A percentile compares a stretch with the other conserved stretches of the same genome.
Conservation (phyloP, 441 rosid genomes). For the Jatropha multifida region DNA sequence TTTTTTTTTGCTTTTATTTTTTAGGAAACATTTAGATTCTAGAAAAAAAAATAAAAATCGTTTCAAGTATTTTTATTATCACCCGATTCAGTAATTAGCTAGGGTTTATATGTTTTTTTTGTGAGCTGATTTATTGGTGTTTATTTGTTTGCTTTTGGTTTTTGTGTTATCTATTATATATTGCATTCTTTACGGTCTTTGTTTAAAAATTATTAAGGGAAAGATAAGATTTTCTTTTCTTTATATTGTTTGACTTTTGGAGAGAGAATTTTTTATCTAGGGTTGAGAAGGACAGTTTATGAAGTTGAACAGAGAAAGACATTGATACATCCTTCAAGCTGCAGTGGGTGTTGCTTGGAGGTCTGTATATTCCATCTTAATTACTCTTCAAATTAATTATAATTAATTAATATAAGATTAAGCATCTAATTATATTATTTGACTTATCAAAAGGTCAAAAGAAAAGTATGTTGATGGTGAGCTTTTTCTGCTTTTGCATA, state of each 20-base stretch:
- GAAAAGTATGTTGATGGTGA: slow-evolving; percentile 14
- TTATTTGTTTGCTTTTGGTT: too few species aligned
- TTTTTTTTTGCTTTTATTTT: not conserved
- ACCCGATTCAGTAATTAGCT: too few species aligned
- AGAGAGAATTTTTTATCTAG: slow-evolving; percentile 16
- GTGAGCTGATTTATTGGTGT: too few species aligned
- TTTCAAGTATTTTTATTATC: too few species aligned
- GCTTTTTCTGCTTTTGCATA: slow-evolving; percentile 8
- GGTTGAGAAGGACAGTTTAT: slow-evolving; percentile 34
- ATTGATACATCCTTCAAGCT: slow-evolving; percentile 34
- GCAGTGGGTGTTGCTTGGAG: slow-evolving; percentile 32
- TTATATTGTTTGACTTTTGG: slow-evolving; percentile 6
- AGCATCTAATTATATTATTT: not conserved
- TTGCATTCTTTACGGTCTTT: not conserved
- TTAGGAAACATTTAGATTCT: too few species aligned
- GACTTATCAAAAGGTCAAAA: slow-evolving; percentile 21
- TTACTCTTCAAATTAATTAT: too few species aligned
- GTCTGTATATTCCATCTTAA: slow-evolving; percentile 18
- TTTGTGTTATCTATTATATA: too few species aligned
- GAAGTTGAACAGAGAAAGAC: slow-evolving; percentile 43
- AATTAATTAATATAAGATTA: not conserved
- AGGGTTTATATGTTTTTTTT: too few species aligned
- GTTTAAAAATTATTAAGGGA: not conserved
- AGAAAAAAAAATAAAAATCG: too few species aligned
- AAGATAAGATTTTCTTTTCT: not conserved